A percentile compares a stretch with the other conserved stretches of the same genome.
These are phyloP conservation scores for Penicillium olsonii DNA, from an alignment of 2,329 filamentous ascomycete species.

Conservation along the genomic window DNA sequence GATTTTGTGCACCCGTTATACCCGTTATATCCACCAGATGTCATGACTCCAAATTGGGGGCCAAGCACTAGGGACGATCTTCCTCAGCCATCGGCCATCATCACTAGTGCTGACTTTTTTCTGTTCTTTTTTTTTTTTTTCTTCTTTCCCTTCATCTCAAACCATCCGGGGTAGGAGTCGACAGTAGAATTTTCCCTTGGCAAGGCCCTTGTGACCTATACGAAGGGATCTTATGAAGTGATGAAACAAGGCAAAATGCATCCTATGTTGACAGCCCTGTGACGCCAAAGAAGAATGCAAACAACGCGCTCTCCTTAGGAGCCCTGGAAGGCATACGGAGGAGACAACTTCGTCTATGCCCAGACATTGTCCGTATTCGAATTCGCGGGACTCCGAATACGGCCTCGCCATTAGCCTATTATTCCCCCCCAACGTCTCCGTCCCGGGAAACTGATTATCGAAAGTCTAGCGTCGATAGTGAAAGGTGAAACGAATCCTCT, in stretches of 20 bases:
- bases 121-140: not conserved
- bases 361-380: too few relatives aligned
- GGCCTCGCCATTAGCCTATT: too few relatives aligned
- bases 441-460: not conserved
- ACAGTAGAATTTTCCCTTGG: not conserved
- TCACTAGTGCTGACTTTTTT: slow-evolving; percentile 1
- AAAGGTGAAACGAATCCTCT: not conserved
- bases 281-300: slow-evolving; percentile 21
- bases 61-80: not conserved
- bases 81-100: not conserved
- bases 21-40: not conserved
- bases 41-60: not conserved
- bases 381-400: too few relatives aligned
- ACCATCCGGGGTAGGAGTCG: too few relatives aligned
- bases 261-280: slow-evolving; percentile 11
- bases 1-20: not conserved
- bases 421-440: too few relatives aligned
- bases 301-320: not conserved
- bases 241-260: slow-evolving; percentile 5
- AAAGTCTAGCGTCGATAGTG: not conserved
- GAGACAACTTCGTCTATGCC: too few relatives aligned
- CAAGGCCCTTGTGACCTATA: slow-evolving; percentile 5
- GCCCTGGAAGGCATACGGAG: too few relatives aligned
- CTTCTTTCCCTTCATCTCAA: too few relatives aligned
- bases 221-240: slow-evolving; percentile 16